phyloP scores from a whole-genome alignment of 176 grass and related monocot species.

The barley (Hordeum vulgare) region MorexV3_pseudomolecules_assembly NC_058524.1:16275132-16275631 shows the following conservation, averaged over 20 bases:
- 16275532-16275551: constrained; percentile 11
- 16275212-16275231: background rate
- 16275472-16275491: background rate
- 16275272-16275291: constrained; percentile 32
- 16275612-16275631: background rate
- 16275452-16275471: background rate
- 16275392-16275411: background rate
- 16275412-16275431: background rate
- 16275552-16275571: no score
- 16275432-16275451: constrained; percentile 1
- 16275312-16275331: background rate
- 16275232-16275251: constrained; percentile 15
- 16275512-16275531: background rate
- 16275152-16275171: background rate
- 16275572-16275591: background rate
- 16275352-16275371: constrained; percentile 49
- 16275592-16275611: background rate
- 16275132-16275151: background rate
- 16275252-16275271: constrained; percentile 35
- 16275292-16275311: background rate
- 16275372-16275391: constrained; percentile 3
- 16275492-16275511: background rate
- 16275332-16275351: background rate
- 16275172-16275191: background rate
- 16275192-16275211: constrained; percentile 29